Percentiles rank a stretch among this genome's conserved stretches.
Conservation (phyloP, 2,329 filamentous ascomycete species). For the Bertia moriformis region DNA sequence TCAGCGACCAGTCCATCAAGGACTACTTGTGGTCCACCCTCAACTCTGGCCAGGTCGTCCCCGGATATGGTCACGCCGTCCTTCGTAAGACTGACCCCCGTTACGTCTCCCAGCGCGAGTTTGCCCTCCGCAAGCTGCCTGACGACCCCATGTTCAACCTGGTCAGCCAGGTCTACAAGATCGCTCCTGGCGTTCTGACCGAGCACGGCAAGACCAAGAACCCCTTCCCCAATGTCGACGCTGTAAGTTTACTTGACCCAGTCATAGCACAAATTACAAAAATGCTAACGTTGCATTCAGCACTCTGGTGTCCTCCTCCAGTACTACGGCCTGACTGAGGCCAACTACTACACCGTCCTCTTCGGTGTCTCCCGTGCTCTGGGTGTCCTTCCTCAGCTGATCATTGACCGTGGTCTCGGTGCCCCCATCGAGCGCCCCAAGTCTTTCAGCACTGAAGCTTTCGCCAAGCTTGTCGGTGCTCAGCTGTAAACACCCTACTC, state of each 20-base stretch:
- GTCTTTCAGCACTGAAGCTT: conserved; percentile 95
- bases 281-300: conserved; percentile 9
- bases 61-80: conserved; percentile 95
- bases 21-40: conserved; percentile 98
- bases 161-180: conserved; percentile 99
- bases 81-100: conserved; percentile 99
- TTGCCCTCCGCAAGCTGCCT: conserved; percentile 81
- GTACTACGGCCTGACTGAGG: conserved; percentile 97
- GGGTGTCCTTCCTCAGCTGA: conserved; percentile 96
- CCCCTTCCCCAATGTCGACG: conserved; percentile 97
- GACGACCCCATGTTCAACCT: conserved; percentile 99
- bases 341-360: conserved; percentile 99
- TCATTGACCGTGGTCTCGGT: conserved; percentile 95
- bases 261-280: conserved; percentile 2
- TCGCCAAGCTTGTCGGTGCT: conserved; percentile 79
- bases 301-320: conserved; percentile 98
- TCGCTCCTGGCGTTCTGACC: conserved; percentile 88
- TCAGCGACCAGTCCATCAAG: conserved; percentile 91
- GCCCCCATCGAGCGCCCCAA: conserved; percentile 97
- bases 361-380: conserved; percentile 97
- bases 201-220: conserved; percentile 99
- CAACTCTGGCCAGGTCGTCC: conserved; percentile 88
- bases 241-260: conserved; percentile 25
- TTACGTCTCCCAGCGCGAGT: conserved; percentile 96
- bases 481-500: conserved; percentile 62